A percentile compares a stretch with the other conserved stretches of the same genome.
phyloP scores from a whole-genome alignment of 345 rosid species.

The Citrus sp. region DNA sequence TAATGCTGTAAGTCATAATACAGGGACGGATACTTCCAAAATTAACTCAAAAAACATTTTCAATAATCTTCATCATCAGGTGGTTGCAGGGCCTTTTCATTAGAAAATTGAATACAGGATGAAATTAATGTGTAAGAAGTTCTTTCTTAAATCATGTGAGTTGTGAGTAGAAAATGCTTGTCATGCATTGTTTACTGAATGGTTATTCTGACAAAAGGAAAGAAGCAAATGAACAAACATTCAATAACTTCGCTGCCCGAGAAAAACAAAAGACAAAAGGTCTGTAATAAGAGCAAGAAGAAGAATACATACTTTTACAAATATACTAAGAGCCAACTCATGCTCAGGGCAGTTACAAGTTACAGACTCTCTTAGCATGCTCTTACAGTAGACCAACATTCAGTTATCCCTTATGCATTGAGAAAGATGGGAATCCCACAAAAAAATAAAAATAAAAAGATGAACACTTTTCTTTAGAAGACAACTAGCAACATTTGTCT shows the following conservation, averaged over 20 bases:
- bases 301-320: constrained; percentile 15
- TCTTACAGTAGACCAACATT: constrained; percentile 15
- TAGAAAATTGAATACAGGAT: background rate
- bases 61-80: background rate
- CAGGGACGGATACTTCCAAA: background rate
- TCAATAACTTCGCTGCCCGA: constrained; percentile 1
- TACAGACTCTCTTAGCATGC: constrained; percentile 3
- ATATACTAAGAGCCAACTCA: constrained; percentile 6
- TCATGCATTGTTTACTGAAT: background rate
- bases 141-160: background rate
- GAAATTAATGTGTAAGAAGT: background rate
- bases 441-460: constrained; percentile 1
- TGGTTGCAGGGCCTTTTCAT: background rate
- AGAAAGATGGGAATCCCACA: constrained; percentile 17
- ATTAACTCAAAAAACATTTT: background rate
- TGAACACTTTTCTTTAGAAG: constrained; percentile 2
- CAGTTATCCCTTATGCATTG: constrained; percentile 15
- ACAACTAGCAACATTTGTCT: constrained; percentile 6
- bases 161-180: background rate
- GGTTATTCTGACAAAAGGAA: background rate
- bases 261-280: constrained; percentile 14
- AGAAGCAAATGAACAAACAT: background rate
- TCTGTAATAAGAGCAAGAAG: constrained; percentile 21
- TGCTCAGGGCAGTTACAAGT: constrained; percentile 4
- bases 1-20: background rate